These are phyloP conservation scores for Eucalyptus polyanthemos DNA, from an alignment of 345 rosid genomes.

Conservation along the genomic window DNA sequence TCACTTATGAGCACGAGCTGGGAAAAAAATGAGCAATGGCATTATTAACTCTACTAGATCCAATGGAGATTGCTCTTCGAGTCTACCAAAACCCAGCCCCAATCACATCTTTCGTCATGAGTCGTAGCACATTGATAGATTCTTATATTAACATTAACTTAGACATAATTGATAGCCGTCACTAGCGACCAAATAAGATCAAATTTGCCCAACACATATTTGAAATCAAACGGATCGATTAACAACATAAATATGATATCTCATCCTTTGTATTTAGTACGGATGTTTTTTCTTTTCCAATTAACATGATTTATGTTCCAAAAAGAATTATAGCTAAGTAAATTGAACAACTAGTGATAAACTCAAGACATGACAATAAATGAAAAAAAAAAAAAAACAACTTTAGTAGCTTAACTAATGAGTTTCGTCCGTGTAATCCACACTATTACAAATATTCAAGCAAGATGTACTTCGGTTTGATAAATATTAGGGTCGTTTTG, in stretches of 20 bases:
- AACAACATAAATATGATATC: not conserved
- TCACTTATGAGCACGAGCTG: not conserved
- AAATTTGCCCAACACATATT: not conserved
- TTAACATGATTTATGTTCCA: not conserved
- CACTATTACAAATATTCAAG: too few relatives aligned
- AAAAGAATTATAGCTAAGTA: too few relatives aligned
- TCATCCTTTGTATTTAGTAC: not conserved
- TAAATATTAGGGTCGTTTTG: too few relatives aligned
- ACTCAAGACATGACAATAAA: too few relatives aligned
- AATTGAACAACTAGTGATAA: too few relatives aligned
- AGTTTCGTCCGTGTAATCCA: too few relatives aligned
- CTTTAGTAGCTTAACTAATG: too few relatives aligned
- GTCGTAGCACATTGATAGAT: not conserved
- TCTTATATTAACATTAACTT: rapidly evolving
- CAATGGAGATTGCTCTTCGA: not conserved
- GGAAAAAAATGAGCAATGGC: not conserved
- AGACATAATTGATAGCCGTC: not conserved
- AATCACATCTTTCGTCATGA: not conserved
- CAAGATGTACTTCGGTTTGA: not conserved
- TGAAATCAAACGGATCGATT: not conserved
- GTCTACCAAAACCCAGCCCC: not conserved
- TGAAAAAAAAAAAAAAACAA: too few relatives aligned
- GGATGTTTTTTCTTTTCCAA: not conserved
- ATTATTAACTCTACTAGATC: not conserved
- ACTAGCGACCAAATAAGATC: not conserved